phyloP scores from a whole-genome alignment of 2,329 filamentous ascomycete genomes.

The Apiospora aurea region DNA sequence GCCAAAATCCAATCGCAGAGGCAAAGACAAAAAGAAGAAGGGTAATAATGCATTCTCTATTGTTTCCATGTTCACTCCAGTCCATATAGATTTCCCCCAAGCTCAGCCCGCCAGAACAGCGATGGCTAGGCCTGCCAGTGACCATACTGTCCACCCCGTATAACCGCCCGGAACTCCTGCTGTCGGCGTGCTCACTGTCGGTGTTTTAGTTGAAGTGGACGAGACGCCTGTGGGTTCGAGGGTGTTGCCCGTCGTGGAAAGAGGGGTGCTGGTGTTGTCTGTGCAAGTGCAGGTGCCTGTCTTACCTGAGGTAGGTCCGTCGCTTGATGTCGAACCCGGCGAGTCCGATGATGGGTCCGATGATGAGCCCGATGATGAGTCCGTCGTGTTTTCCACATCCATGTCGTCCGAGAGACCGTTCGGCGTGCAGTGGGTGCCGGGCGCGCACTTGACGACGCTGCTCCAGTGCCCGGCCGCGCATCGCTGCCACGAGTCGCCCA shows the following conservation, averaged over 20 bases:
- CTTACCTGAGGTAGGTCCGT: not conserved
- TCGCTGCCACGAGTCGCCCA: slow-evolving; percentile 56
- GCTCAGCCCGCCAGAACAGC: not conserved
- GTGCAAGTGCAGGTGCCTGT: not conserved
- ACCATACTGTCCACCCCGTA: not conserved
- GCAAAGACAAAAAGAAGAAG: not conserved
- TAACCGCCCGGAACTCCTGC: not conserved
- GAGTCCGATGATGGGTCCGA: not conserved
- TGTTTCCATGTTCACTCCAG: not conserved
- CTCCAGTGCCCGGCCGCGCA: slow-evolving; percentile 58
- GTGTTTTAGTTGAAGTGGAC: slow-evolving; percentile 6
- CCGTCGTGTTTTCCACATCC: slow-evolving; percentile 38
- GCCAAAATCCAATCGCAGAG: not conserved
- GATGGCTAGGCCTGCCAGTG: not conserved
- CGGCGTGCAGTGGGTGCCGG: slow-evolving; percentile 55
- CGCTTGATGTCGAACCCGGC: not conserved
- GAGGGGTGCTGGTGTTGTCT: not conserved
- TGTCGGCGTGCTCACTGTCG: not conserved
- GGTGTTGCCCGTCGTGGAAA: not conserved
- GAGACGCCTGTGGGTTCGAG: not conserved
- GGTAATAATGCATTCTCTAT: not conserved
- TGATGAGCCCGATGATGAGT: not conserved
- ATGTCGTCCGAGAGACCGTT: slow-evolving; percentile 51
- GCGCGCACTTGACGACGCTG: slow-evolving; percentile 49
- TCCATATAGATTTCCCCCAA: not conserved